Conservation (phyloP, 345 rosid genomes). For the Acer campestre region DNA sequence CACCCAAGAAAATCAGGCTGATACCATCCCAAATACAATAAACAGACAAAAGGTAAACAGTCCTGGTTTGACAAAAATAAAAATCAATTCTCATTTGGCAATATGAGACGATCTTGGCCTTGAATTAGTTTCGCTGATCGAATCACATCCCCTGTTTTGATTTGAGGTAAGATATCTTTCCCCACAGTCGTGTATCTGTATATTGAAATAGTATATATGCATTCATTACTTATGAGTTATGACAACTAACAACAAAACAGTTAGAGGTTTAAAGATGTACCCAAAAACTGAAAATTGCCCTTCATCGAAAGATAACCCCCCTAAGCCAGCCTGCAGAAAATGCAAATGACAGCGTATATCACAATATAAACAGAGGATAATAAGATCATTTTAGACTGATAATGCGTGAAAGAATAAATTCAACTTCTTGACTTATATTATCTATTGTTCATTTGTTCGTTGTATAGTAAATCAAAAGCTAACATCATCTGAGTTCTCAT, state of each 20-base stretch:
- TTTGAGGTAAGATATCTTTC: conserved; percentile 77
- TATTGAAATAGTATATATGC: not conserved
- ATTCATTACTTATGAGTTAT: not conserved
- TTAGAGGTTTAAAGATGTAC: conserved; percentile 34
- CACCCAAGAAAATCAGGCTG: too few species aligned
- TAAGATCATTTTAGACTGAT: not conserved
- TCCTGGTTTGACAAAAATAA: not conserved
- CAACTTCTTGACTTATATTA: not conserved
- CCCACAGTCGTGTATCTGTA: conserved; percentile 71
- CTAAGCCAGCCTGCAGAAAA: conserved; percentile 73
- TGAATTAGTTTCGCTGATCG: conserved; percentile 72
- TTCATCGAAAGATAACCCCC: conserved; percentile 96
- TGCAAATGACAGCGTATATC: not conserved
- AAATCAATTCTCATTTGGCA: conserved; percentile 56
- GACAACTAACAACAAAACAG: not conserved
- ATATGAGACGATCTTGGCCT: conserved; percentile 74
- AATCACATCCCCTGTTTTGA: conserved; percentile 80
- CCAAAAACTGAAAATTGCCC: conserved; percentile 95
- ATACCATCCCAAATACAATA: not conserved
- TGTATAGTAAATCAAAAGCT: not conserved
- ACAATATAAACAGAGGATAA: not conserved
- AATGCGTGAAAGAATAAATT: not conserved
- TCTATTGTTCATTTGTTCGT: not conserved
- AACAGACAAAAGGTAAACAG: not conserved
- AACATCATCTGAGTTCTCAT: not conserved